Evolutionary conservation across 177 flowering plant species (phyloP), one percentile per base, ranked within the genome.

Genomic region (Tripterygium wilfordii): DNA sequence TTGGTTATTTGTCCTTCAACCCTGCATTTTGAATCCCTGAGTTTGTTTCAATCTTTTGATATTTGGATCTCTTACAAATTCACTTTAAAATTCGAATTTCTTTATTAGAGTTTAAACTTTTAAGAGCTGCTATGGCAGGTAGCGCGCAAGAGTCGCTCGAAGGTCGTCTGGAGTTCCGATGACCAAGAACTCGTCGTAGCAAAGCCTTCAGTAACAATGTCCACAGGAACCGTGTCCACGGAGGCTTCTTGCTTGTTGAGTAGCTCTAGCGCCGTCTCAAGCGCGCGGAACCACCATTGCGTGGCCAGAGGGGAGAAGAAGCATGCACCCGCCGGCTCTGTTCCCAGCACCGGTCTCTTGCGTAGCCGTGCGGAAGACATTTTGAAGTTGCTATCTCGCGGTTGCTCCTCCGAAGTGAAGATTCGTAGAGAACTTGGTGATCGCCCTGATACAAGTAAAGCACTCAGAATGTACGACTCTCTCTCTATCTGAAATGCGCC

Each of bases 401-500:
- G 78, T 8, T 45, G 74, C 51, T 53, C 72, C 43, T 72, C 95
- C 40, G 97, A 89, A 57, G 51, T 67, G 23, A 59, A 43, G 62
- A 89, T 89, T 16, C 87, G 95, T 8, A 60, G 61, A 29, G 45
- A 62, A 39, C 79, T 86, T 24, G 91, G 91, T 19, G 85, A 86
- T 58, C 81, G 81, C 55, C 92, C 95, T 31, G 89, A 82, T 62
- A 89, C 97, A 37, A 83, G 95, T 75, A 89, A 89, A 59, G 89
- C 96, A 14, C 82, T 89, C 42, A 67, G 97, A 67, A 74, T 81
- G 96, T 88, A 28, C 38, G 14, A 35, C 52, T 53, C 63, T 54
- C 50, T 55, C 67, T 53, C 56, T 54, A 56, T 50, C 44, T 52
- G 6, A 6, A n/a, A n/a, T n/a, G n/a, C n/a, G n/a, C n/a, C n/a